Base-by-base conservation (phyloP, 345 rosid genomes). In the Eutrema yunnanense region DNA sequence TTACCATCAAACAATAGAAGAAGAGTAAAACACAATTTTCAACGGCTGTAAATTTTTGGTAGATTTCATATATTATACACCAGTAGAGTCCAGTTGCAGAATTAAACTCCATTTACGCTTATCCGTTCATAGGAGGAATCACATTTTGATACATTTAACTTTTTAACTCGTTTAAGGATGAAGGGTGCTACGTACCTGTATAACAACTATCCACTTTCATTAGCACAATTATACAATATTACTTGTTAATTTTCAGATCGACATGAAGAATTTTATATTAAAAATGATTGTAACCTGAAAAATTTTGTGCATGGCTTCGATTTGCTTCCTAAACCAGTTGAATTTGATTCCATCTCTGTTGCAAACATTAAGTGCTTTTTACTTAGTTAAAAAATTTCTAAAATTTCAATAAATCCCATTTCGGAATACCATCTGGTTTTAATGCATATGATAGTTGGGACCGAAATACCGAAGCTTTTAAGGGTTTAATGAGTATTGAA, bases 251-350 rank as follows among this genome's bases (percentile, higher is more conserved):
- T 69, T 36, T n/a, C 0, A 32, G 41, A 11, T 42, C 32, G 5
- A 48, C 16, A 40, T 38, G 49, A 65, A 36, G 4, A 66, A 73
- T 62, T 79, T 4, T 14, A 70, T 74, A 69, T 49, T 87, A 66
- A 47, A 71, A 78, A 82, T 37, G 86, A 88, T 87, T 80, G 82
- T 81, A 95, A 95, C 97, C 98, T 94, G 98, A 84, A 94, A 89
- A 87, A 89, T 72, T 91, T 89, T 80, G 93, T 87, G 96, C 98
- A 92, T 84, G 97, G 99, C 99, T 90, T 95, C 85, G 88, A 87
- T 90, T 95, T 95, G 99, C 96, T 95, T 92, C 96, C 97, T 95
- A 92, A 88, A 92, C 88, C 96, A 82, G 88, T 81, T 82, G 90
- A 83, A 78, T 83, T 80, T 71, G 88, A 82, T 80, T 94, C 96